Evolutionary conservation across 257 asterid species (phyloP), one percentile per base, ranked within the genome.

Genomic region (Solanum bukasovii): DNA sequence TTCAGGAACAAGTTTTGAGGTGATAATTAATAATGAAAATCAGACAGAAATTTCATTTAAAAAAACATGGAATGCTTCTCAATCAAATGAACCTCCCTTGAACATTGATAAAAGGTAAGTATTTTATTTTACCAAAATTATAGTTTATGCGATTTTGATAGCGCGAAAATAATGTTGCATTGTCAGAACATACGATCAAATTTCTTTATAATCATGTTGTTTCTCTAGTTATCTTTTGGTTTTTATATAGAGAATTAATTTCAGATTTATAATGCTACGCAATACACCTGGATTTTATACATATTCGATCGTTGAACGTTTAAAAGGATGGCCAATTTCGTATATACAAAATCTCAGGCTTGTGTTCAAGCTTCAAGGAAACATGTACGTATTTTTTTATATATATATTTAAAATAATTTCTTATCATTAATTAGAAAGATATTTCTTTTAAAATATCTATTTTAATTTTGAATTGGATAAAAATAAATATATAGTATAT

Each of bases 11-110:
- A 89, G 90, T 31, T 94, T 87, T 87, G 89, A 91, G 77, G 78
- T 94, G 2, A 83, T 93, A 40, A 70, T 67, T 68, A 88, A 92
- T 73, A 91, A 67, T 49, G 59, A 65, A 14, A 88, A 91, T 33
- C 93, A 90, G 84, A 87, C 73, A 9, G 96, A 94, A 89, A 91
- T 94, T 46, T 93, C 96, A 84, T 95, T 95, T 88, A 90, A 90
- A 16, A 89, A 87, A 21, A 89, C 33, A 25, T 94, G 96, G 96
- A 25, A 87, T 37, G 12, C 44, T n/a, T 87, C 90, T 49, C 85
- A 79, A 38, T 88, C 82, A 49, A 85, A 87, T 61, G 27, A 13
- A 7, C 90, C 88, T 67, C 96, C 98, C 3, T 29, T 95, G 42
- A 92, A 92, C 35, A 16, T 94, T 10, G 98, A 95, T 88, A 93